A percentile compares a stretch with the other conserved stretches of the same genome.
phyloP scores from a whole-genome alignment of 1,284 basidiomycete species.

The Cutaneotrichosporon sp. region DNA sequence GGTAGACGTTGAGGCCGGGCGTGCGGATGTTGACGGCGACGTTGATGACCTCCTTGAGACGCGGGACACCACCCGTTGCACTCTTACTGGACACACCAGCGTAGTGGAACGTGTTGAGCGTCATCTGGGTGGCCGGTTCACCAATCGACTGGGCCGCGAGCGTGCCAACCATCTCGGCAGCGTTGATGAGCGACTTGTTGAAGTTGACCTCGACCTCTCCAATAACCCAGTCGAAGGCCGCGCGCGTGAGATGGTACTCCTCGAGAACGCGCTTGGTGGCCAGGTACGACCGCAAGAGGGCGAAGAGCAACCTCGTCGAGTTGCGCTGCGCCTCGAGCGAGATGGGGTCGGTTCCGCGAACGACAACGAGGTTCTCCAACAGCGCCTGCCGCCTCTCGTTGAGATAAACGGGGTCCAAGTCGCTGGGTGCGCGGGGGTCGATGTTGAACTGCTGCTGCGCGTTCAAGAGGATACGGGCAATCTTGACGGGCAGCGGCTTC shows the following conservation, averaged over 20 bases:
- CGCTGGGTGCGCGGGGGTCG: conserved; percentile 87
- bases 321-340: conserved; percentile 80
- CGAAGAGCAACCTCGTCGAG: conserved; percentile 88
- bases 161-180: conserved; percentile 99
- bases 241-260: conserved; percentile 77
- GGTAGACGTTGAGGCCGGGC: conserved; percentile 88
- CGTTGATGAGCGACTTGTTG: conserved; percentile 85
- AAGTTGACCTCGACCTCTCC: conserved; percentile 96
- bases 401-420: conserved; percentile 85
- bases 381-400: conserved; percentile 75
- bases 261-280: conserved; percentile 82
- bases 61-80: conserved; percentile 96
- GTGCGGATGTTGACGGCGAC: conserved; percentile 99
- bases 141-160: conserved; percentile 98
- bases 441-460: conserved; percentile 97
- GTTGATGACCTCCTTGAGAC: conserved; percentile 98
- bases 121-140: conserved; percentile 99
- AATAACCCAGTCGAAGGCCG: conserved; percentile 96
- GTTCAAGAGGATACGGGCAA: conserved; percentile 92
- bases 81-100: conserved; percentile 98
- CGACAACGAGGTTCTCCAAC: conserved; percentile 71
- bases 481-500: conserved; percentile 84
- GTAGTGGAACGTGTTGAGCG: conserved; percentile 98
- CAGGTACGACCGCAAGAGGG: conserved; percentile 86
- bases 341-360: conserved; percentile 80